Evolutionary conservation across 306 rosid genomes (phyloP).

Genomic region (Prunus salicina): DNA sequence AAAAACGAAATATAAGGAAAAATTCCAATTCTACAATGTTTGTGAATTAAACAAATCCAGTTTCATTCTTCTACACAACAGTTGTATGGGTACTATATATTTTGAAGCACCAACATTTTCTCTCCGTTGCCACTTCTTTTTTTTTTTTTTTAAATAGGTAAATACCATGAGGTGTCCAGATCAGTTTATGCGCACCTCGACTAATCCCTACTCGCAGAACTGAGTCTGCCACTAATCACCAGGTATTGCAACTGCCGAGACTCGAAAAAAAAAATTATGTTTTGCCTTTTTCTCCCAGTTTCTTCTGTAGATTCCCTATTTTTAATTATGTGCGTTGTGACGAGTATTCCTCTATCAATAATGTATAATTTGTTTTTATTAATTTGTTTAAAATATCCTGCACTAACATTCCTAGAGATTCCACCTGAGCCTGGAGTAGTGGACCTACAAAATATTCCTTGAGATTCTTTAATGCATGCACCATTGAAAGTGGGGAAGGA

Average conservation of each 20-base stretch:
- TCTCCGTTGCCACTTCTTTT: no score
- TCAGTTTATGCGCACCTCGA: no score
- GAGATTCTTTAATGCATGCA: background rate
- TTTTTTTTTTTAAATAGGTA: no score
- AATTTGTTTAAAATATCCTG: background rate
- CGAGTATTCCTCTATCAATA: background rate
- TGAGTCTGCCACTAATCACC: accelerated
- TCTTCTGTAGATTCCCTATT: no score
- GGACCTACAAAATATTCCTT: constrained; percentile 9
- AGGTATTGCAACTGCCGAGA: accelerated
- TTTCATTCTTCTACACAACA: no score
- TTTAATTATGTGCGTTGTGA: background rate
- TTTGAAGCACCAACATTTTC: no score
- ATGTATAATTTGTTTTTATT: background rate
- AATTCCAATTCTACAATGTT: no score
- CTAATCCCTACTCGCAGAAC: accelerated
- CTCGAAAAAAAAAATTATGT: no score
- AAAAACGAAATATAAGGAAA: no score
- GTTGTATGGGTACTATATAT: no score
- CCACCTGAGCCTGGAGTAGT: background rate
- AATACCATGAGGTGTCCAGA: accelerated
- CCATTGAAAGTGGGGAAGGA: background rate
- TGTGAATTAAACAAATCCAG: no score
- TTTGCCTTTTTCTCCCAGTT: no score
- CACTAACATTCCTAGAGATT: background rate